Evolutionary conservation across 441 rosid genomes (phyloP), one percentile per base, ranked within the genome.

Genomic region (Geranium incanum): DNA sequence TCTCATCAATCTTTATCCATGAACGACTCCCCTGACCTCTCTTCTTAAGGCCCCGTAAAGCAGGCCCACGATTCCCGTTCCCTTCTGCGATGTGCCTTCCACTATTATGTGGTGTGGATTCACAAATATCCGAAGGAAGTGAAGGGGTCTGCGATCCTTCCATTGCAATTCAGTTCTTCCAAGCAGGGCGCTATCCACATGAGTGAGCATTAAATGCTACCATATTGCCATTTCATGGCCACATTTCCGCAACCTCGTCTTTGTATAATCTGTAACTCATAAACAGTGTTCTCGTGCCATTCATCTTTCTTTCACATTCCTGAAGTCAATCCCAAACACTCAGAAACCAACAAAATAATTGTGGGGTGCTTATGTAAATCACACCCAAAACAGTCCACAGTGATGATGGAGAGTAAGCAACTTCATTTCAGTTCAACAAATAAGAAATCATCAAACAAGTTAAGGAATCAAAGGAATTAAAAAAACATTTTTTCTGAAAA

Each of bases 11-110:
- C 78, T 88, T 91, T 71, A 95, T 86, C 98, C 98, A 95, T 2
- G 99, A 92, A 70, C 97, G 97, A 78, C 81, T 83, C 72, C 88
- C 91, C 19, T 89, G 97, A 21, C 93, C 95, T 84, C 99, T 89
- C 84, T 89, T 95, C 86, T 89, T 95, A 13, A 75, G 80, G 36
- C 90, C 87, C 6, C 83, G 77, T 68, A 80, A 78, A 38, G 83
- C 82, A 71, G 82, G 71, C 3, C 85, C 77, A 59, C 80, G 85
- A 48, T 12, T 48, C 57, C 57, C 57, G 9, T 48, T 12, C 57
- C 57, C 3, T 48, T 13, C 57, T 48, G 5, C 3, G 78, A 70
- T 86, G 59, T 72, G 70, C 82, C 86, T 84, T 74, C 81, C 87
- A 57, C 70, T 16, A n/a, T 72, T 76, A 77, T 76, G 72, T 0